Percentiles rank a stretch among this genome's conserved stretches.
Conservation (phyloP, 371 early-diverging fungal species). For the Mortierella sp. region DNA sequence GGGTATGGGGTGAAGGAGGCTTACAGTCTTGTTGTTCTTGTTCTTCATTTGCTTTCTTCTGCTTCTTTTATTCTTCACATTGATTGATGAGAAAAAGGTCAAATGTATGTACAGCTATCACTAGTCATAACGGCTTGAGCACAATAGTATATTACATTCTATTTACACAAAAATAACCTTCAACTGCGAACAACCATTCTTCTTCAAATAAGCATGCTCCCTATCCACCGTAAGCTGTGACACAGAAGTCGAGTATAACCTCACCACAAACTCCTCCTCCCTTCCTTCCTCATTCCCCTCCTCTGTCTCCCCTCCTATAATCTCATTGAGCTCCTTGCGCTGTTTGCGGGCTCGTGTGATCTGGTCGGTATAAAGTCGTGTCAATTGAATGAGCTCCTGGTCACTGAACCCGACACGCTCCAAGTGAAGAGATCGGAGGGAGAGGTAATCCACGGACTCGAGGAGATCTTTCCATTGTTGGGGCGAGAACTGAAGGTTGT, state of each 20-base stretch:
- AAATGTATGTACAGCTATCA: too few relatives aligned
- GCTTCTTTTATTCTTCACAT: too few relatives aligned
- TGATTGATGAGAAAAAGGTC: too few relatives aligned
- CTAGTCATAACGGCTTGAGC: too few relatives aligned
- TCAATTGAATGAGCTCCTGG: not conserved
- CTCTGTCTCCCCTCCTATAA: too few relatives aligned
- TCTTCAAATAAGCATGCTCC: not conserved
- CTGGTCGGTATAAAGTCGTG: not conserved
- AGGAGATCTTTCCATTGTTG: not conserved
- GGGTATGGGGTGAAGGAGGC: too few relatives aligned
- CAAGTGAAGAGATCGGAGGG: not conserved
- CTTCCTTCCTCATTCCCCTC: not conserved
- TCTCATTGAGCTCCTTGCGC: not conserved
- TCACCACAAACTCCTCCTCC: not conserved
- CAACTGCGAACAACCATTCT: not conserved
- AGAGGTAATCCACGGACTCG: not conserved
- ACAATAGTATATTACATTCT: not conserved
- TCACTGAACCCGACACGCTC: not conserved
- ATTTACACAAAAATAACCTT: not conserved
- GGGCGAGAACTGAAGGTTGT: not conserved
- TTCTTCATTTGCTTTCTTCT: too few relatives aligned
- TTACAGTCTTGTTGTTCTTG: too few relatives aligned
- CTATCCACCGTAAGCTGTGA: not conserved
- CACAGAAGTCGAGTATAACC: not conserved
- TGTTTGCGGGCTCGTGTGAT: not conserved